Base-by-base conservation (phyloP, 179 eudicot species). In the Corrigiola litoralis region DNA sequence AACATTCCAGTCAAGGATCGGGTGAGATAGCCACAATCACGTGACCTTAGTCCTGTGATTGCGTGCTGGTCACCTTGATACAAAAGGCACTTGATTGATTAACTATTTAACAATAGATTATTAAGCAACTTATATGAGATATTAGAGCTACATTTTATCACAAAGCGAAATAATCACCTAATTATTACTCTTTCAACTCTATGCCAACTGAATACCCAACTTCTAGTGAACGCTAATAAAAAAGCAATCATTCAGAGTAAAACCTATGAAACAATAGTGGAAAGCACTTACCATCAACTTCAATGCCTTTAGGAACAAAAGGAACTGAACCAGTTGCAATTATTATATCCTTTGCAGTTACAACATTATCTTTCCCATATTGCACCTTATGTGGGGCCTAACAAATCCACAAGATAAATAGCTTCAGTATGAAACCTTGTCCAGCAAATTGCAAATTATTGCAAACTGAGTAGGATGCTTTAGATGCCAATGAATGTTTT, bases 321-420 rank as follows among this genome's bases (percentile, higher is more conserved):
- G 99, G 99, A 65, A 84, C 86, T 63, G 99, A 95, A 71, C 99
- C 99, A 71, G 99, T 95, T 18, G 99, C 99, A 82, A 95, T 88
- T 65, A 95, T 88, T 68, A 92, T 84, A 71, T 95, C 91, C 76
- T 87, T 95, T 58, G 97, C 96, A 20, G 95, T 95, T 68, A 91
- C 79, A 47, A 85, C 73, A 62, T 72, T 83, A 61, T 82, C 87
- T 68, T 79, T 77, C 70, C 99, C 99, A 72, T 57, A 88, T 76
- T 88, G 78, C 64, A 95, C 95, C 80, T 86, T 91, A 68, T 88
- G 96, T 21, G 96, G 97, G 50, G 96, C 99, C 99, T 95, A 86
- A 66, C 14, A 53, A 25, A 68, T 58, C 31, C 68, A 59, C 31
- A 9, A 25, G 23, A 47, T 58, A 18, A 58, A 55, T 3, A 64